Conservation (phyloP, 768 basidiomycete genomes). For the Lentinula edodes region DNA sequence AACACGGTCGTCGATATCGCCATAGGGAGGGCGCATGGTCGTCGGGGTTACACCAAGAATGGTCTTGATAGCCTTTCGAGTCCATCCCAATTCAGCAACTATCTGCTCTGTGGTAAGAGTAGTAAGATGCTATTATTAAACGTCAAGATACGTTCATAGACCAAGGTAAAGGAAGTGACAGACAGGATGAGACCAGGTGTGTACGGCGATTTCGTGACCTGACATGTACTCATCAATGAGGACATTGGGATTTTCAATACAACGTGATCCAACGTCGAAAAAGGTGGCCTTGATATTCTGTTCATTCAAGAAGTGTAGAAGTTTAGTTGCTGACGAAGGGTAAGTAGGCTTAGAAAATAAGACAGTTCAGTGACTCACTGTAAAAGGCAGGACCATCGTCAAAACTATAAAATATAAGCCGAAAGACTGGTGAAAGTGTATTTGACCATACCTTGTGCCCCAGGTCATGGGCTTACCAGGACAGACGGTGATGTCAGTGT, state of each 20-base stretch:
- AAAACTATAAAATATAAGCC: conserved; percentile 36
- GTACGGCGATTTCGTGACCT: conserved; percentile 77
- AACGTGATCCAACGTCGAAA: conserved; percentile 86
- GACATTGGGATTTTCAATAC: conserved; percentile 69
- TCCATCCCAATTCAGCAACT: conserved; percentile 93
- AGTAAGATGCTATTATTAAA: conserved; percentile 46
- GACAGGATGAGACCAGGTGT: conserved; percentile 87
- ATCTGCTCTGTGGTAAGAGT: conserved; percentile 74
- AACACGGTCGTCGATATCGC: conserved; percentile 91
- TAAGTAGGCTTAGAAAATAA: conserved; percentile 40
- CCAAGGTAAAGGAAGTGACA: conserved; percentile 9
- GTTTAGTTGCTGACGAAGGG: conserved; percentile 26
- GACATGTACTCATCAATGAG: conserved; percentile 77
- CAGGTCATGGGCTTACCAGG: conserved; percentile 58
- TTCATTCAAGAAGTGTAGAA: conserved; percentile 66
- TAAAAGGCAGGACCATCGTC: conserved; percentile 86
- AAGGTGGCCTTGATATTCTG: conserved; percentile 76
- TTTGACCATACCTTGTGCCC: conserved; percentile 54
- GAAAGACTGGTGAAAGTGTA: not conserved
- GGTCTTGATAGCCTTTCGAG: conserved; percentile 75
- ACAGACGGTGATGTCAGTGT: conserved; percentile 60
- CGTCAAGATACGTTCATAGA: conserved; percentile 6
- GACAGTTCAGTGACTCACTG: conserved; percentile 42
- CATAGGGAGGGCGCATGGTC: conserved; percentile 76
- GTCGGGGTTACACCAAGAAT: conserved; percentile 74